These are phyloP conservation scores for Eleusine coracana DNA, from an alignment of 176 grass and related monocot genomes.

Conservation along the genomic window DNA sequence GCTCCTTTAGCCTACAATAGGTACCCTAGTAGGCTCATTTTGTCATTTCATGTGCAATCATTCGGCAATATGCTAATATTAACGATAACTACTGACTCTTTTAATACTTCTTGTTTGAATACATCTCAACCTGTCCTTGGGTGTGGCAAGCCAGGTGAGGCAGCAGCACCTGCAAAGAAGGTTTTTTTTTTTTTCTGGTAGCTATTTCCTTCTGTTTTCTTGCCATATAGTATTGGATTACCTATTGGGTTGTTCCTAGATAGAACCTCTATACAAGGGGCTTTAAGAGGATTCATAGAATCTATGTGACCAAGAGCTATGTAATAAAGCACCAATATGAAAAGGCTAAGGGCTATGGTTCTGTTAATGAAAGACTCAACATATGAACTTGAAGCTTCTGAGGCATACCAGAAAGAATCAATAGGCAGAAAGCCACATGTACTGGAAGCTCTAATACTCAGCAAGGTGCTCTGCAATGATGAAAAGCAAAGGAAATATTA, in stretches of 20 bases:
- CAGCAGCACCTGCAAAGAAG: neutral
- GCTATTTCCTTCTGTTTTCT: neutral
- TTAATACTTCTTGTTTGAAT: neutral
- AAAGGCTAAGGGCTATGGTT: neutral
- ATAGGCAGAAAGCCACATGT: constrained; percentile 1
- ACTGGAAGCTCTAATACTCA: constrained; percentile 8
- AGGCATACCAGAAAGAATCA: constrained; percentile 32
- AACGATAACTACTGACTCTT: constrained; percentile 12
- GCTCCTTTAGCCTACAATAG: neutral
- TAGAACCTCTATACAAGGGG: neutral
- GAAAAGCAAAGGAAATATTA: constrained; percentile 36
- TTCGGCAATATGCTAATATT: neutral
- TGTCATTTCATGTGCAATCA: neutral
- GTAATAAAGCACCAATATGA: neutral
- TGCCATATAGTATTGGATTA: neutral
- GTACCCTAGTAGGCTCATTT: neutral
- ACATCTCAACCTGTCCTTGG: neutral
- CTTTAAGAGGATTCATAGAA: neutral
- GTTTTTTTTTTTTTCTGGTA: no score
- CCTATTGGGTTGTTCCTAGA: neutral
- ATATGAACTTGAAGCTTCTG: constrained; percentile 5
- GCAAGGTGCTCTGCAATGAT: constrained; percentile 27
- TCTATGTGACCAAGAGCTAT: neutral
- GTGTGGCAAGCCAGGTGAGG: neutral
- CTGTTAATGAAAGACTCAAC: neutral